Base-by-base conservation (phyloP, 345 rosid species). In the Iberis pinnata region DNA sequence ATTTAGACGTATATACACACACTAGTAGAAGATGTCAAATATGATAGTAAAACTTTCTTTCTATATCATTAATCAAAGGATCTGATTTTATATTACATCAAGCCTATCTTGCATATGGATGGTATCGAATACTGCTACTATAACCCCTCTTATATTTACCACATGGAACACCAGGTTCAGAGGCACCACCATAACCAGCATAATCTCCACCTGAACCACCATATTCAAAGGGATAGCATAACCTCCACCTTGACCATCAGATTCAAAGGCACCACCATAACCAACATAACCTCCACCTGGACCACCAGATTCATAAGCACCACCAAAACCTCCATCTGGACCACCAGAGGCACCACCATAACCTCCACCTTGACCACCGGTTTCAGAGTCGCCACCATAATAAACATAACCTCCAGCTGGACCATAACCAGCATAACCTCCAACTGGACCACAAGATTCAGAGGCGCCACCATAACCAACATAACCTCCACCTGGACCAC, bases 61-160 rank as follows among this genome's bases (percentile, higher is more conserved):
- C 56, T 53, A 68, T 60, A 53, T 55, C 60, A 19, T 47, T 63
- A 51, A 66, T 36, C 37, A 42, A 51, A 52, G 55, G 53, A 49
- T 53, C 60, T 61, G 42, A n/a, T 33, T 66, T 14, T 43, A 14
- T 27, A 10, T 33, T 24, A 51, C 33, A 29, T 54, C 19, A 25
- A 40, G 35, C 54, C 85, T 81, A 92, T 69, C 96, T 84, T 57
- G 84, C 75, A 61, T 88, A 92, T 44, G 98, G 98, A 78, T 92
- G 96, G 71, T 83, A 92, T 29, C 98, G 88, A 83, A 88, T 78
- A 83, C 80, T 75, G 89, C 86, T 76, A 77, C 83, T 81, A 81
- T 84, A 85, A 76, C 97, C 89, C 77, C 93, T 75, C 50, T 95
- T 88, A 60, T 83, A 83, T 27, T n/a, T n/a, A n/a, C n/a, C n/a